Evolutionary conservation across 116 monocot genomes (phyloP), one percentile per base, ranked within the genome.

Genomic region (Zostera marina): DNA sequence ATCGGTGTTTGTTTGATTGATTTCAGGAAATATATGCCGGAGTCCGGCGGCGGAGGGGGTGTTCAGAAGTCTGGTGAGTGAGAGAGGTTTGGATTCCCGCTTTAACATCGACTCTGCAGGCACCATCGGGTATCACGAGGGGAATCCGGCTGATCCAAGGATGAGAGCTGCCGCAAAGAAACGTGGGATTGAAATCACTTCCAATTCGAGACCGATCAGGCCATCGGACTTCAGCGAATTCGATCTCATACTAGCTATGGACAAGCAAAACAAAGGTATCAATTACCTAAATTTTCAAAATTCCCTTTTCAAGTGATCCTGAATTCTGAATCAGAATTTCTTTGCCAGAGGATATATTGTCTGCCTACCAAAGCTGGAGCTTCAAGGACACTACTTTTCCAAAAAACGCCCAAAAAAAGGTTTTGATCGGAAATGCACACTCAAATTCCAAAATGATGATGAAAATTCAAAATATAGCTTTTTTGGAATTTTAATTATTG

Each of bases 21-120:
- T 15, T 49, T 15, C 49, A 49, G 49, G 49, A 49, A 96, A 96
- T 68, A 96, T 96, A 44, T 96, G 96, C 61, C 85, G 96, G 61
- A 96, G 96, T 67, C 96, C 96, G 2, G 90, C 96, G 12, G 89
- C 96, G 46, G 96, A 96, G 76, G 96, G 85, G 9, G 85, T 96
- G 54, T 83, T 96, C 67, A 70, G 71, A 17, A 71, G 74, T 44
- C 68, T 89, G 16, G 96, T 86, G 11, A 41, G 41, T 7, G 78
- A 81, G 72, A 73, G 74, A 48, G 96, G 85, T 6, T 25, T 80
- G 40, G 85, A 85, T 4, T 66, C 82, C 54, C 47, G 66, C n/a
- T 89, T 96, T 68, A 54, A n/a, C 47, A 89, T 96, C 63, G 96
- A 96, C 51, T 96, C 96, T 13, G 89, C 89, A 22, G 96, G 89